Evolutionary conservation across 352 stramenopile species (phyloP).

Genomic region (Phytophthora pinifolia): DNA sequence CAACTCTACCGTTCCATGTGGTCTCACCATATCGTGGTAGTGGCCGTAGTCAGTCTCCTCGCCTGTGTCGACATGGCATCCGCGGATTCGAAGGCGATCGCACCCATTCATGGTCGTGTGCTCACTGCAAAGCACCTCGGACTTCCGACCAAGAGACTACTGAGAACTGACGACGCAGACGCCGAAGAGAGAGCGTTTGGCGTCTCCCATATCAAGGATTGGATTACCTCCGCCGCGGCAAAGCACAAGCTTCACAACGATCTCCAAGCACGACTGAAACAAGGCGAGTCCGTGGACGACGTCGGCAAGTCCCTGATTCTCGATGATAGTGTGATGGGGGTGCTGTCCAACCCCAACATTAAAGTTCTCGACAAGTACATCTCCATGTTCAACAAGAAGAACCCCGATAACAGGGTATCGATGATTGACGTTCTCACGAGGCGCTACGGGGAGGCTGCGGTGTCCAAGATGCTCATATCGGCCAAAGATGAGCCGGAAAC

Average conservation of each 20-base stretch:
- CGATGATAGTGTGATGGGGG: constrained; percentile 1
- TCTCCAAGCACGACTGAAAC: not conserved
- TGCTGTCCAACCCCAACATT: constrained; percentile 4
- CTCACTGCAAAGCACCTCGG: no score
- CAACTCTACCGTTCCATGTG: no score
- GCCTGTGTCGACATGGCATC: no score
- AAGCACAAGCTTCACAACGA: not conserved
- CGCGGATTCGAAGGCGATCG: no score
- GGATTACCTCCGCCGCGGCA: not conserved
- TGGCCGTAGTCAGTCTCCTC: no score
- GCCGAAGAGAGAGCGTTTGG: not conserved
- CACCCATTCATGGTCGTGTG: no score
- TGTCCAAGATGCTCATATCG: constrained; percentile 2
- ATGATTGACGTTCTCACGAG: not conserved
- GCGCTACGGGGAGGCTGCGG: not conserved
- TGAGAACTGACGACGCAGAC: no score
- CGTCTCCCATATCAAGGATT: not conserved
- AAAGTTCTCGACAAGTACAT: constrained; percentile 5
- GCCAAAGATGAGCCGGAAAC: not conserved
- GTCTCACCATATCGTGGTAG: no score
- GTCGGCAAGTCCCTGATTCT: not conserved
- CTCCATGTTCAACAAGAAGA: not conserved
- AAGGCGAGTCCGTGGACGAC: not conserved
- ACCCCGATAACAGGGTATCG: not conserved
- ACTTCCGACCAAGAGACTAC: no score